phyloP scores from a whole-genome alignment of 1,139 yeast species.

The Geotrichum australiense region DNA sequence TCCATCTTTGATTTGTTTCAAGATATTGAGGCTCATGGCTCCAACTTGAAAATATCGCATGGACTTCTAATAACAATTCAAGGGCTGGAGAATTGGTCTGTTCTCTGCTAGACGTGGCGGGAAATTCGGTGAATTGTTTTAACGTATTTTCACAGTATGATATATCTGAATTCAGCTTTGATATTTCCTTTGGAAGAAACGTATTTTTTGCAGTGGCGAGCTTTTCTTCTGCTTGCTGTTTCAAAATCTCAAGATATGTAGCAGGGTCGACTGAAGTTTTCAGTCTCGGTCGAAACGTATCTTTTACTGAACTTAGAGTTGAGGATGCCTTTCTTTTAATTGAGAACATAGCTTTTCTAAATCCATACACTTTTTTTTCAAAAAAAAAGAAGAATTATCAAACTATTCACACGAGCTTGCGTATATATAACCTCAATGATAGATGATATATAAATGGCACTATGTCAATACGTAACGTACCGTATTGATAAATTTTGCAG shows the following conservation, averaged over 20 bases:
- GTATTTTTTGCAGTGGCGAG: slow-evolving; percentile 1
- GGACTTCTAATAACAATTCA: background rate
- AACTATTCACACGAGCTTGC: no score
- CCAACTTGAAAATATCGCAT: slow-evolving; percentile 2
- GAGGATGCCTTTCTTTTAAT: background rate
- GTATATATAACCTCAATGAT: no score
- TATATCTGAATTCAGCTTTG: slow-evolving; percentile 6
- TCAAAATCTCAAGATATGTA: slow-evolving; percentile 3
- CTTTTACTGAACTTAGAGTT: background rate
- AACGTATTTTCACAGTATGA: slow-evolving; percentile 3
- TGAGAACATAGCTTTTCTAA: no score
- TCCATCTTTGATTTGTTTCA: background rate
- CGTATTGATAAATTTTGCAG: no score
- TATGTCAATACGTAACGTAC: no score
- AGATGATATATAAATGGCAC: no score
- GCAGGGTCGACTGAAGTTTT: background rate
- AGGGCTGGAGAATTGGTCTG: background rate
- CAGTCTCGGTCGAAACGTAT: background rate
- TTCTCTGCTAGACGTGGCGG: background rate
- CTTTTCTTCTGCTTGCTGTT: slow-evolving; percentile 1
- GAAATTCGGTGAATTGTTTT: background rate
- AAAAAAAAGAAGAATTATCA: no score
- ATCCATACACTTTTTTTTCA: no score
- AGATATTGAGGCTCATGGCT: background rate
- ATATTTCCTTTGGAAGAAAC: slow-evolving; percentile 2